Conservation (phyloP, 2,329 filamentous ascomycete species). For the Trichoderma hamatum region DNA sequence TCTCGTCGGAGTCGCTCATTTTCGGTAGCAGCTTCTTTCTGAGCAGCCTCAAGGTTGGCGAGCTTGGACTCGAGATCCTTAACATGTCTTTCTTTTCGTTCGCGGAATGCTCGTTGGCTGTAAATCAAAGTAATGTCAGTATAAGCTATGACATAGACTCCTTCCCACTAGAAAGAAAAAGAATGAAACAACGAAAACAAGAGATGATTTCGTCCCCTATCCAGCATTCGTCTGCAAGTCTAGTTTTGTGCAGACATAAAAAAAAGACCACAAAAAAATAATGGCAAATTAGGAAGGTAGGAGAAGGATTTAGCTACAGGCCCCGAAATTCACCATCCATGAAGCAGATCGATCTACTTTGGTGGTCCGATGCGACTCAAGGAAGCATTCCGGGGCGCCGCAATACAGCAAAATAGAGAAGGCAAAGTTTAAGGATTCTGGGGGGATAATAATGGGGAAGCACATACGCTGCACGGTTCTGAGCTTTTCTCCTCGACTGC, state of each 20-base stretch:
- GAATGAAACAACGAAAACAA: background rate
- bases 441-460: background rate
- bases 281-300: background rate
- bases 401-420: background rate
- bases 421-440: background rate
- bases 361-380: background rate
- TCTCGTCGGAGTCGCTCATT: slow-evolving; percentile 86
- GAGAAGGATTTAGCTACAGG: background rate
- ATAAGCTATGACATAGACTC: background rate
- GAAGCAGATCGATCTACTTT: background rate
- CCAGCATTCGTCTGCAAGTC: background rate
- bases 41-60: slow-evolving; percentile 72
- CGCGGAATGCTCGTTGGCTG: slow-evolving; percentile 93
- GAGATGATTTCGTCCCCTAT: background rate
- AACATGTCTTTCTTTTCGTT: slow-evolving; percentile 92
- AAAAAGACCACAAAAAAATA: background rate
- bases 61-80: slow-evolving; percentile 91
- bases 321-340: background rate
- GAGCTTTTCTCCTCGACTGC: slow-evolving; percentile 62
- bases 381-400: background rate
- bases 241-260: background rate
- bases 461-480: slow-evolving; percentile 64
- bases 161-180: background rate
- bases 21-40: slow-evolving; percentile 72
- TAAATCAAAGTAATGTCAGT: background rate